phyloP scores from a whole-genome alignment of 345 rosid genomes.

The Noccaea bulbosa region DNA sequence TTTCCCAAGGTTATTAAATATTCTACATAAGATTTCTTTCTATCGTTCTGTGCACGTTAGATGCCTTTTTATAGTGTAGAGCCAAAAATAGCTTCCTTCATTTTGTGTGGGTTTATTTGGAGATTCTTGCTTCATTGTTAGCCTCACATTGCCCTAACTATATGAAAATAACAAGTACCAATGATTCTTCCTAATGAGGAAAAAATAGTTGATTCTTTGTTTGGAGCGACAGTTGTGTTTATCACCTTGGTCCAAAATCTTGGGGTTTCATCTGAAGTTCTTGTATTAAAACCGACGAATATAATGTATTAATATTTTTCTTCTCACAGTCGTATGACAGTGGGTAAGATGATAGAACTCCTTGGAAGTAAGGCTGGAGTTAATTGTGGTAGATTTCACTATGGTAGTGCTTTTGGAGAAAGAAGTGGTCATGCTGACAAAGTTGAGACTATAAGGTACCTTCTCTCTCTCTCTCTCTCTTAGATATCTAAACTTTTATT shows the following conservation, averaged over 20 bases:
- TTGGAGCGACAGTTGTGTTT: background rate
- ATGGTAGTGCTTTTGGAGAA: slow-evolving; percentile 98
- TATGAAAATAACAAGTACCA: slow-evolving; percentile 1
- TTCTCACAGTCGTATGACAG: slow-evolving; percentile 89
- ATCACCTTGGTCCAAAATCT: background rate
- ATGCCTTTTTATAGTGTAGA: slow-evolving; percentile 7
- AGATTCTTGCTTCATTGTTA: slow-evolving; percentile 6
- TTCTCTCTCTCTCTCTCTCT: background rate
- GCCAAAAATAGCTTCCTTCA: background rate
- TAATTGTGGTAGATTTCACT: slow-evolving; percentile 80
- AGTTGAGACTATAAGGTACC: slow-evolving; percentile 79
- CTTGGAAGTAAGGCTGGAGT: slow-evolving; percentile 96
- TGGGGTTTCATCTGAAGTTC: slow-evolving; percentile 12
- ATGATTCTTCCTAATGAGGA: slow-evolving; percentile 5
- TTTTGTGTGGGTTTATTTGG: slow-evolving; percentile 2
- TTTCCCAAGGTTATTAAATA: slow-evolving; percentile 71
- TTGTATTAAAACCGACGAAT: slow-evolving; percentile 13
- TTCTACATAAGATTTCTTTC: slow-evolving; percentile 17
- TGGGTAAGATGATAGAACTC: slow-evolving; percentile 98
- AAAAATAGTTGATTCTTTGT: background rate
- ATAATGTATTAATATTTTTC: slow-evolving; percentile 22
- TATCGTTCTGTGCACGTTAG: slow-evolving; percentile 15
- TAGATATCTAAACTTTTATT: slow-evolving; percentile 6
- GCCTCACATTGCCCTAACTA: background rate
- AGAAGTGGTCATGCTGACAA: slow-evolving; percentile 92